Evolutionary conservation across 352 stramenopile species (phyloP).

Genomic region (Phytophthora sojae): DNA sequence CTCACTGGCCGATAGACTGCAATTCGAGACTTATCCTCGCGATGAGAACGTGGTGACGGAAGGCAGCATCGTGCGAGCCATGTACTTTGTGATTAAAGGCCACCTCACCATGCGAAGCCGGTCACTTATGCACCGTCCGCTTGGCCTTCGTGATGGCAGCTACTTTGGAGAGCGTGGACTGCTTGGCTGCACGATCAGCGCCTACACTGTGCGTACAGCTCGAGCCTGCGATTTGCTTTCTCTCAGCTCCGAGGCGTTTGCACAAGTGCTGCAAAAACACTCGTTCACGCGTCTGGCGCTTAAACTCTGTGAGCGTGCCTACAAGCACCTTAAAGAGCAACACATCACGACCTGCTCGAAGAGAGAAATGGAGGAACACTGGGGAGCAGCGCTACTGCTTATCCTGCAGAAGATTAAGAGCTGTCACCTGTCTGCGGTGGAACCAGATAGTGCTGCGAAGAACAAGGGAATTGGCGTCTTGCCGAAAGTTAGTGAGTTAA

Average conservation of each 20-base stretch:
- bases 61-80: slow-evolving; percentile 56
- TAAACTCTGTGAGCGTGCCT: slow-evolving; percentile 14
- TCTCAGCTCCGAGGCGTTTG: slow-evolving; percentile 41
- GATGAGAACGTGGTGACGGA: slow-evolving; percentile 60
- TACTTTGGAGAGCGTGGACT: slow-evolving; percentile 64
- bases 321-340: slow-evolving; percentile 12
- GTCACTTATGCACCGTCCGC: slow-evolving; percentile 14
- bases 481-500: neutral
- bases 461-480: neutral
- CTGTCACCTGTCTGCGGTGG: neutral
- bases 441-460: neutral
- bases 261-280: slow-evolving; percentile 39
- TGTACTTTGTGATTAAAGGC: slow-evolving; percentile 73
- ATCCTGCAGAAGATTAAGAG: slow-evolving; percentile 1
- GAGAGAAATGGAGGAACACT: slow-evolving; percentile 17
- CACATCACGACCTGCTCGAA: slow-evolving; percentile 7
- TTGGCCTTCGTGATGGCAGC: slow-evolving; percentile 37
- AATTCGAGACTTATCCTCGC: slow-evolving; percentile 64
- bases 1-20: slow-evolving; percentile 43
- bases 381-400: slow-evolving; percentile 12
- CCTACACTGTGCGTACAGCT: slow-evolving; percentile 35
- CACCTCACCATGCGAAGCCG: slow-evolving; percentile 34
- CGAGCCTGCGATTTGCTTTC: slow-evolving; percentile 33
- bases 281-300: slow-evolving; percentile 17
- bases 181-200: slow-evolving; percentile 49